Percentiles rank a stretch among this genome's conserved stretches.
Evolutionary conservation across 306 rosid genomes (phyloP).

Genomic region (Malus sieversii): DNA sequence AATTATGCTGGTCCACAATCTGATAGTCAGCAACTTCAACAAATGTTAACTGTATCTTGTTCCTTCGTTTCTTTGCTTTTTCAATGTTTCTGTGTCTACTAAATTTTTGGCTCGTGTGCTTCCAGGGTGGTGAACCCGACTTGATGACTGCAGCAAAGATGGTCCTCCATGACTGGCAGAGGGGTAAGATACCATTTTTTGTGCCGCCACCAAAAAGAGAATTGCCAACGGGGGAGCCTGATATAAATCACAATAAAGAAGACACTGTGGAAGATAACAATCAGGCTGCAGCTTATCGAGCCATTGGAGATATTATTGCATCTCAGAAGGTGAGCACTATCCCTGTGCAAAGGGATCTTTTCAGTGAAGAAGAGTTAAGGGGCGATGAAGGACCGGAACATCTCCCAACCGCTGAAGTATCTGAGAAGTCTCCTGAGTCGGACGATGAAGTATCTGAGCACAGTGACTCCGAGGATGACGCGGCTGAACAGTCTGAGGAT

Average conservation of each 20-base stretch:
- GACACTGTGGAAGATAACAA: slow-evolving; percentile 35
- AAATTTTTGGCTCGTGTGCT: neutral
- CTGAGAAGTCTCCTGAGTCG: slow-evolving; percentile 12
- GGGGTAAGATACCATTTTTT: slow-evolving; percentile 89
- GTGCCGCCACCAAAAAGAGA: slow-evolving; percentile 65
- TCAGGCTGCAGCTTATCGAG: slow-evolving; percentile 70
- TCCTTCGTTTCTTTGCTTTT: neutral
- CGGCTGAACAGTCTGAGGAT: neutral
- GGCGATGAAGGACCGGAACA: slow-evolving; percentile 20
- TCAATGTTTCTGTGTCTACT: neutral
- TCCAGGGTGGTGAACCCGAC: slow-evolving; percentile 91
- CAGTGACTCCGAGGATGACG: neutral
- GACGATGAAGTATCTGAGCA: slow-evolving; percentile 2
- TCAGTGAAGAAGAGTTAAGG: slow-evolving; percentile 46
- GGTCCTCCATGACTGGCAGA: slow-evolving; percentile 96
- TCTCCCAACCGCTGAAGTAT: slow-evolving; percentile 7
- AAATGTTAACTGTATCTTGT: neutral
- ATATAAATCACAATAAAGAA: slow-evolving; percentile 23
- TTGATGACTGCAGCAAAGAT: slow-evolving; percentile 84
- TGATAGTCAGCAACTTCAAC: neutral
- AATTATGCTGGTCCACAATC: neutral
- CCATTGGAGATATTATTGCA: slow-evolving; percentile 71
- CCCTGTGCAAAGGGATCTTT: slow-evolving; percentile 74
- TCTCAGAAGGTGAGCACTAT: slow-evolving; percentile 67
- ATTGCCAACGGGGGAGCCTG: slow-evolving; percentile 35